Conservation (phyloP, 768 basidiomycete genomes). For the Cyclocybe aegerita region DNA sequence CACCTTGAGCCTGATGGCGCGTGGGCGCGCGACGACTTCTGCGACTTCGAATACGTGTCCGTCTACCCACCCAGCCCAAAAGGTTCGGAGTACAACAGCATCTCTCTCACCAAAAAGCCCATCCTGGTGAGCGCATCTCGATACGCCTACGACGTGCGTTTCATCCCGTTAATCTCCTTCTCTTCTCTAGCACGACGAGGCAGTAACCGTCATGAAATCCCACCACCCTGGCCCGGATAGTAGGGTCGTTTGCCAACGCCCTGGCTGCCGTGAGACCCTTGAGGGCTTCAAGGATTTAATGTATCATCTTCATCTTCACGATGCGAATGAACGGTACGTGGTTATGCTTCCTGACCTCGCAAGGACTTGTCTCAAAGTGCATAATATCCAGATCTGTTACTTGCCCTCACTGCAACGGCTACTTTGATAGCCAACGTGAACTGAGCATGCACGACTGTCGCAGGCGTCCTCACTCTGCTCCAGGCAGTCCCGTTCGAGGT, state of each 20-base stretch:
- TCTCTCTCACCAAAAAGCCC: too few relatives aligned
- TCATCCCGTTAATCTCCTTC: background rate
- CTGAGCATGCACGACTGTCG: constrained; percentile 22
- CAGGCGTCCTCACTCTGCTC: background rate
- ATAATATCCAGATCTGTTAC: constrained; percentile 12
- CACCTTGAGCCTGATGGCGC: background rate
- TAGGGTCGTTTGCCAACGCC: constrained; percentile 40
- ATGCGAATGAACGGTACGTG: constrained; percentile 43
- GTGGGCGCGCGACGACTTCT: constrained; percentile 10
- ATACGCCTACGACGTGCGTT: constrained; percentile 3
- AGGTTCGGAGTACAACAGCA: too few relatives aligned
- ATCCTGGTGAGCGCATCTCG: too few relatives aligned
- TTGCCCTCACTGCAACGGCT: constrained; percentile 23
- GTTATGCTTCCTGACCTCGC: background rate
- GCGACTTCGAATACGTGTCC: constrained; percentile 16
- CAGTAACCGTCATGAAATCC: constrained; percentile 17
- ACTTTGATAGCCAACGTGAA: constrained; percentile 18
- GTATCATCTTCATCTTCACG: constrained; percentile 57
- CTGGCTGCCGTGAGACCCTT: constrained; percentile 45
- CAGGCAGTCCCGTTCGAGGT: constrained; percentile 12
- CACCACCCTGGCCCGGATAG: constrained; percentile 15
- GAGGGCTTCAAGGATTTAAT: constrained; percentile 42
- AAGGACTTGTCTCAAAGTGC: background rate
- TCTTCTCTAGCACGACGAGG: constrained; percentile 37
- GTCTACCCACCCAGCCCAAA: background rate